Conservation (phyloP, 2,329 filamentous ascomycete genomes). For the Claviceps sp. region DNA sequence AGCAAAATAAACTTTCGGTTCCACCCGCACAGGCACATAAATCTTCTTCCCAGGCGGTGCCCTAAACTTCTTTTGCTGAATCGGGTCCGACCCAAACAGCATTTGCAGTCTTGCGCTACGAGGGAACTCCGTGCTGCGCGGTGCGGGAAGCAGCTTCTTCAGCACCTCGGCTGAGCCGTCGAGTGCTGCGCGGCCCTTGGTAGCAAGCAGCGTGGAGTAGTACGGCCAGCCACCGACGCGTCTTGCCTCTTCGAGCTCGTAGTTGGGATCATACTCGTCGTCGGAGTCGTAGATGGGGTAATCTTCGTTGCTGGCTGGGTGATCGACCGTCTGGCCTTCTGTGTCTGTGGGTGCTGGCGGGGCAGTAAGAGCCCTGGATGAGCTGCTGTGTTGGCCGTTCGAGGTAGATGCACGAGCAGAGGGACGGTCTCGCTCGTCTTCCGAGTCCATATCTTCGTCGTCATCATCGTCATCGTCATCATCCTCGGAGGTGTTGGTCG, state of each 20-base stretch:
- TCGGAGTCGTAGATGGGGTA: slow-evolving; percentile 81
- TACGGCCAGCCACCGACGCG: slow-evolving; percentile 67
- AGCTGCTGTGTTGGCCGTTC: slow-evolving; percentile 25
- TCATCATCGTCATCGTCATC: slow-evolving; percentile 33
- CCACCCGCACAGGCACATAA: slow-evolving; percentile 87
- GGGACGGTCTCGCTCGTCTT: slow-evolving; percentile 39
- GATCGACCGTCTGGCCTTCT: slow-evolving; percentile 67
- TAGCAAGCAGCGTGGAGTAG: slow-evolving; percentile 43
- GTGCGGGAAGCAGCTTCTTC: slow-evolving; percentile 39
- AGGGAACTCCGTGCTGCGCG: slow-evolving; percentile 42
- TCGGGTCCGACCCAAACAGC: slow-evolving; percentile 41
- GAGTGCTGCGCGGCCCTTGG: slow-evolving; percentile 29
- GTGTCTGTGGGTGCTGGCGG: slow-evolving; percentile 38
- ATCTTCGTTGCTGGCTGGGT: slow-evolving; percentile 48
- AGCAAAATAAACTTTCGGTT: slow-evolving; percentile 96
- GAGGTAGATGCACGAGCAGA: slow-evolving; percentile 5
- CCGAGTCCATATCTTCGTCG: slow-evolving; percentile 56
- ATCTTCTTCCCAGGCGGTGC: slow-evolving; percentile 80
- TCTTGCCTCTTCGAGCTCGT: slow-evolving; percentile 65
- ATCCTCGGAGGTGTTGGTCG: slow-evolving; percentile 55
- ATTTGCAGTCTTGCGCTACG: slow-evolving; percentile 38
- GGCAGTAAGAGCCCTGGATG: slow-evolving; percentile 27
- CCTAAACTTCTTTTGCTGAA: slow-evolving; percentile 48
- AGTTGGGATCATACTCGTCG: slow-evolving; percentile 63
- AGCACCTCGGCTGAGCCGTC: slow-evolving; percentile 30